phyloP scores from a whole-genome alignment of 805 yeast genomes.

The Zygoascus flipseniorum region DNA sequence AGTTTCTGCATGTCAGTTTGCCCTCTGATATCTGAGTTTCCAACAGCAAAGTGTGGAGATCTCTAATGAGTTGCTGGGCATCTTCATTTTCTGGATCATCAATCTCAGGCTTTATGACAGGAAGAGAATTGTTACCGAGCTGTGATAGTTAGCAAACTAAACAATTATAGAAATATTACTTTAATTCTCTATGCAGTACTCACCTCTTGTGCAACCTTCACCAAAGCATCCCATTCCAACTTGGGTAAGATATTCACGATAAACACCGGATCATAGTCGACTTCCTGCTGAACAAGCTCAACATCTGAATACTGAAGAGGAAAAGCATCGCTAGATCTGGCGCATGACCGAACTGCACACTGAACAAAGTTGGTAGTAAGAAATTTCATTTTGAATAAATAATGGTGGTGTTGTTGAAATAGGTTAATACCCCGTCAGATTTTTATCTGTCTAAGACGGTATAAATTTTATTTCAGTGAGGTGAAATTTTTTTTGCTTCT shows the following conservation, averaged over 20 bases:
- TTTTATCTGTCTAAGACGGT: no score
- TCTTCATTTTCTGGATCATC: conserved; percentile 42
- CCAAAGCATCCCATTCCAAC: conserved; percentile 80
- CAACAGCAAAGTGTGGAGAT: conserved; percentile 66
- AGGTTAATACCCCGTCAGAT: no score
- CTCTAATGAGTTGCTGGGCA: conserved; percentile 49
- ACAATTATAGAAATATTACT: not conserved
- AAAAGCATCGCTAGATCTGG: conserved; percentile 62
- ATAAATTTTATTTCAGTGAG: no score
- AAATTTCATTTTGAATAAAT: conserved; percentile 56
- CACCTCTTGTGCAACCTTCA: conserved; percentile 66
- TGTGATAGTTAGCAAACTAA: conserved; percentile 4
- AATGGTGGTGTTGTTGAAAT: not conserved
- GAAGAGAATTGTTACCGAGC: conserved; percentile 47
- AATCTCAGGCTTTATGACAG: conserved; percentile 30
- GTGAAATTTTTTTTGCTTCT: not conserved
- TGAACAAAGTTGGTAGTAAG: conserved; percentile 94
- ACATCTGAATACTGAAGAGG: conserved; percentile 69
- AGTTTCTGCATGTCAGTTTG: conserved; percentile 76
- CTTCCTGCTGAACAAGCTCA: conserved; percentile 63
- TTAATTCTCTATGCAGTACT: conserved; percentile 19
- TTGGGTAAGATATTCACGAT: conserved; percentile 67
- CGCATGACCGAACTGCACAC: conserved; percentile 83
- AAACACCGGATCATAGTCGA: conserved; percentile 78
- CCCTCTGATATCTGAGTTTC: conserved; percentile 78